phyloP scores from a whole-genome alignment of 495 filamentous ascomycete species.

The Extremus antarcticus region DNA sequence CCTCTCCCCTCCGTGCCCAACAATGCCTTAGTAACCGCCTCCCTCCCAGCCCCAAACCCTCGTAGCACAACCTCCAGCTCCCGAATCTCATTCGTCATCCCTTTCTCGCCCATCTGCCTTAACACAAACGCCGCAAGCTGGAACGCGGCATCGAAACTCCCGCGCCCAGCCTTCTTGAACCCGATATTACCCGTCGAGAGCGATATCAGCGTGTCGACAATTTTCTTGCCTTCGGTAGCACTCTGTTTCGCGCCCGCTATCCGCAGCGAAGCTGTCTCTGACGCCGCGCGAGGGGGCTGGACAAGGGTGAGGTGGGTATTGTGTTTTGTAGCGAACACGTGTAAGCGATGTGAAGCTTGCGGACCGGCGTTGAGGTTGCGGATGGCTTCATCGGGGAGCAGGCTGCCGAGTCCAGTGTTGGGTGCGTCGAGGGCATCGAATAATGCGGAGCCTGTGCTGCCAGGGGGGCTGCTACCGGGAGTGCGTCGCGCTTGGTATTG shows the following conservation, averaged over 20 bases:
- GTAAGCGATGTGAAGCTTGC: constrained; percentile 58
- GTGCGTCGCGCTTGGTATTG: not conserved
- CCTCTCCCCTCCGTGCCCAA: constrained; percentile 70
- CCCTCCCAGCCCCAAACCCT: constrained; percentile 74
- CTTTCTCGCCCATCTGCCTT: constrained; percentile 63
- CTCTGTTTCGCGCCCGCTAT: not conserved
- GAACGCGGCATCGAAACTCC: constrained; percentile 84
- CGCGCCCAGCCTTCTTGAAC: constrained; percentile 67
- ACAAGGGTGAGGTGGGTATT: constrained; percentile 88
- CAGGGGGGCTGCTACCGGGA: not conserved
- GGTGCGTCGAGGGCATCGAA: not conserved
- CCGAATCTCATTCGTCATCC: constrained; percentile 47
- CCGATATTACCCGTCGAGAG: constrained; percentile 73
- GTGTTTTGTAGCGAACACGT: constrained; percentile 78
- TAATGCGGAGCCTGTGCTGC: not conserved
- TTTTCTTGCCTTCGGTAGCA: constrained; percentile 15
- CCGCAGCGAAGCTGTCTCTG: constrained; percentile 1
- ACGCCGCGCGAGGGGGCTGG: constrained; percentile 51
- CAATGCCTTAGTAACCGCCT: constrained; percentile 80
- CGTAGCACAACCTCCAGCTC: constrained; percentile 67
- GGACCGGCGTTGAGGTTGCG: constrained; percentile 2
- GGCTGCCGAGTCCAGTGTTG: not conserved
- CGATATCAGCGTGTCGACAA: constrained; percentile 53
- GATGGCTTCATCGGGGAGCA: not conserved
- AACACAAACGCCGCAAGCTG: constrained; percentile 74